These are phyloP conservation scores for Penicillium sp. DNA, from an alignment of 2,329 filamentous ascomycete species.

Conservation along the genomic window DNA sequence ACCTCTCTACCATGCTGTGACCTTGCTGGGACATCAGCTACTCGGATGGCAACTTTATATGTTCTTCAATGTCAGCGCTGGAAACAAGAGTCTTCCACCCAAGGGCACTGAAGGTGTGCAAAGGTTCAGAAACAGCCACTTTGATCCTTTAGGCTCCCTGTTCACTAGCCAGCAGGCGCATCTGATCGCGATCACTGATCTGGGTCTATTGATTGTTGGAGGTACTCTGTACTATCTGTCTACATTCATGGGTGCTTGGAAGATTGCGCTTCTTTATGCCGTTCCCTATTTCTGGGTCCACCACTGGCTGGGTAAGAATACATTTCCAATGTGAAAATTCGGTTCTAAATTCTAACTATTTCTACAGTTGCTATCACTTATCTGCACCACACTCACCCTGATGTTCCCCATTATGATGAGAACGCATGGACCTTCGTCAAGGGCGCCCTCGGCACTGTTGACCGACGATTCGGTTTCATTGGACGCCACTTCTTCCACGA, in stretches of 20 bases:
- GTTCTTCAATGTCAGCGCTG: conserved; percentile 60
- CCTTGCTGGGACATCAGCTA: conserved; percentile 64
- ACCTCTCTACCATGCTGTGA: conserved; percentile 57
- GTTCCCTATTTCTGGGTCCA: conserved; percentile 71
- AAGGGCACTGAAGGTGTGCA: conserved; percentile 6
- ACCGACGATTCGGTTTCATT: conserved; percentile 67
- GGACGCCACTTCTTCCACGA: conserved; percentile 67
- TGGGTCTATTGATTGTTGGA: conserved; percentile 59
- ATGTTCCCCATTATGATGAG: conserved; percentile 61
- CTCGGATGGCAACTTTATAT: conserved; percentile 68
- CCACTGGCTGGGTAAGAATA: conserved; percentile 68
- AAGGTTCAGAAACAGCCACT: conserved; percentile 52
- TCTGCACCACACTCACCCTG: conserved; percentile 69
- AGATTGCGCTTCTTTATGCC: conserved; percentile 63
- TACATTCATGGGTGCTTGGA: conserved; percentile 59
- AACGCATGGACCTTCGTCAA: conserved; percentile 64
- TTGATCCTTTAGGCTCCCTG: conserved; percentile 63
- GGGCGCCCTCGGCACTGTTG: conserved; percentile 65
- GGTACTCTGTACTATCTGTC: conserved; percentile 58
- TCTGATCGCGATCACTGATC: conserved; percentile 62
- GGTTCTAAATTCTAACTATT: conserved; percentile 4
- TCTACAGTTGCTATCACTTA: conserved; percentile 70
- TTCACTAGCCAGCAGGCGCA: conserved; percentile 62
- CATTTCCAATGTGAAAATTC: background rate
- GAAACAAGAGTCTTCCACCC: conserved; percentile 32